Evolutionary conservation across 176 grass and related monocot species (phyloP).

Genomic region (Panicum miliaceum): DNA sequence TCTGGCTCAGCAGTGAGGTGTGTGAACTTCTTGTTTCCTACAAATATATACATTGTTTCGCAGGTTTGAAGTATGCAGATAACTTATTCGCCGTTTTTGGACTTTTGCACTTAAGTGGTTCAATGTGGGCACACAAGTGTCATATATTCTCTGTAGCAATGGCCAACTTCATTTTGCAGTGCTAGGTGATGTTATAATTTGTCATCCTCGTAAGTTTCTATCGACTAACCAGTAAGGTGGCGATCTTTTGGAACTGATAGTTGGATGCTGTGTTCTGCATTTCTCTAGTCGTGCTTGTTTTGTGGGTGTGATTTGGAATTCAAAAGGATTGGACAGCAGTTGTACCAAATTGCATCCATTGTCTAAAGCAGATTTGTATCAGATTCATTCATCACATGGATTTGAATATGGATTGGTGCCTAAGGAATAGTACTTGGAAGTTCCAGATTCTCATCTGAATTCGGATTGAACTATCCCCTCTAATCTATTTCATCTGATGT

Average conservation of each 20-base stretch:
- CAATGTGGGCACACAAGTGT: neutral
- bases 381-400: neutral
- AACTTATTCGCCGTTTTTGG: neutral
- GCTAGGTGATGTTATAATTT: neutral
- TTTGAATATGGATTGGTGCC: neutral
- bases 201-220: neutral
- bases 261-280: neutral
- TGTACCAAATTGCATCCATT: neutral
- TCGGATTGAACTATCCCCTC: neutral
- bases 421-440: neutral
- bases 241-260: neutral
- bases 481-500: neutral
- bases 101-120: neutral
- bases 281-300: neutral
- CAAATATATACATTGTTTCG: slow-evolving; percentile 8
- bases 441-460: neutral
- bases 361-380: neutral
- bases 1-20: slow-evolving; percentile 63
- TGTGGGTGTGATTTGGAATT: neutral
- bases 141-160: neutral
- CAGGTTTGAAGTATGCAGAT: neutral
- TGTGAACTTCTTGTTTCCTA: neutral
- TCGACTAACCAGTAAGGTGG: neutral
- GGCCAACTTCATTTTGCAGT: neutral
- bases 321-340: neutral